These are phyloP conservation scores for Melanogaster broomeanus DNA, from an alignment of 768 basidiomycete genomes.

Conservation along the genomic window DNA sequence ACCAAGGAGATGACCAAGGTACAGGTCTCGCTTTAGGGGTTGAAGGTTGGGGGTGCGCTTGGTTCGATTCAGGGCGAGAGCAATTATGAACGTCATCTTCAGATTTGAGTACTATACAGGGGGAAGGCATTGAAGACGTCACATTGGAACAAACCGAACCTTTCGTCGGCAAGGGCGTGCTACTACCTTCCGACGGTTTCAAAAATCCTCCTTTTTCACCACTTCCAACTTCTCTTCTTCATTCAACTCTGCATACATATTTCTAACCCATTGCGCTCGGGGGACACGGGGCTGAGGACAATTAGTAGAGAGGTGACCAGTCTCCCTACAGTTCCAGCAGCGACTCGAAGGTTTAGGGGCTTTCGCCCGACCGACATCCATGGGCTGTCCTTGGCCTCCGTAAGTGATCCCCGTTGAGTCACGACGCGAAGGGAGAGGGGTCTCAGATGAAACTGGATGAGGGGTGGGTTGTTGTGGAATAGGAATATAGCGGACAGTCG, in stretches of 20 bases:
- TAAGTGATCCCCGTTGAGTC: slow-evolving; percentile 7
- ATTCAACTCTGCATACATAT: not conserved
- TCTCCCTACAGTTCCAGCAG: not conserved
- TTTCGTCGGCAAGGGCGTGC: not conserved
- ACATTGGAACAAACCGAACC: not conserved
- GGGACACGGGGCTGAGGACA: not conserved
- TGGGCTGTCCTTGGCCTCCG: slow-evolving; percentile 16
- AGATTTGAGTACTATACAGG: not conserved
- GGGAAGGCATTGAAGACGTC: not conserved
- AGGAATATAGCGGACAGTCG: too few relatives aligned
- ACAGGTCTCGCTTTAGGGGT: too few relatives aligned
- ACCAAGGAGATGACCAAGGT: not conserved
- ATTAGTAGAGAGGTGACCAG: not conserved
- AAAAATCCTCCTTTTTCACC: too few relatives aligned
- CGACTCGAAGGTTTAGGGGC: not conserved
- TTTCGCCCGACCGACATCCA: slow-evolving; percentile 9
- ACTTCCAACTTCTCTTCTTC: slow-evolving; percentile 3
- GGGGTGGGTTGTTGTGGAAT: too few relatives aligned
- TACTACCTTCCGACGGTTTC: not conserved
- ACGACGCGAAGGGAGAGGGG: too few relatives aligned
- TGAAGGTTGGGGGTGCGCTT: not conserved
- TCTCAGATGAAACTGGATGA: too few relatives aligned
- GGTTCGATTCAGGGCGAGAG: not conserved
- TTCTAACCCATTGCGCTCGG: not conserved
- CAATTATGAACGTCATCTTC: too few relatives aligned